Percentiles rank a stretch among this genome's conserved stretches.
Evolutionary conservation across 805 yeast species (phyloP).

Genomic region (Ogataea angusta): DNA sequence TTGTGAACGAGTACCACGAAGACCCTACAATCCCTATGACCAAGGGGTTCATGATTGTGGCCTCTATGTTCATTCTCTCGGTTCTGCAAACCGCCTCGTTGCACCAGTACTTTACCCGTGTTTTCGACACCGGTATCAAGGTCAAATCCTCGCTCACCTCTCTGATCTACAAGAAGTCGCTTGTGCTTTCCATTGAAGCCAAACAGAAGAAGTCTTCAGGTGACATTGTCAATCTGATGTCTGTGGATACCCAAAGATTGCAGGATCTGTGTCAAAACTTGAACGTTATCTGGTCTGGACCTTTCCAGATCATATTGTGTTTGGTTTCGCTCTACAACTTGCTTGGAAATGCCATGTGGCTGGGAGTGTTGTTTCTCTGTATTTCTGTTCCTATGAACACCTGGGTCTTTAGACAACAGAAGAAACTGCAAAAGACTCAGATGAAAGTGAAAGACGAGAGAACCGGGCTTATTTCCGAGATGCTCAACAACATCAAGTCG

Average conservation of each 20-base stretch:
- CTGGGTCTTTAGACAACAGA: constrained; percentile 61
- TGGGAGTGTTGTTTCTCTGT: constrained; percentile 79
- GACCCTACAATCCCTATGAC: constrained; percentile 56
- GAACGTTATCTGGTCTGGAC: constrained; percentile 87
- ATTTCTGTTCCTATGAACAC: constrained; percentile 81
- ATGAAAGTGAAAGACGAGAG: constrained; percentile 92
- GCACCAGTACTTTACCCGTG: constrained; percentile 76
- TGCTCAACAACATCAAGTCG: constrained; percentile 87
- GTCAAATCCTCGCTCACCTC: constrained; percentile 68
- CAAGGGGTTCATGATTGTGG: constrained; percentile 71
- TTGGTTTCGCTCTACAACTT: constrained; percentile 66
- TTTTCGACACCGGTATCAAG: constrained; percentile 74
- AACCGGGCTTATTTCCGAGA: constrained; percentile 83
- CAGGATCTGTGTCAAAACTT: constrained; percentile 79
- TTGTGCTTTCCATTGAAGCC: constrained; percentile 68
- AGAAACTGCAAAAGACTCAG: constrained; percentile 72
- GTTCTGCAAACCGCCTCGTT: constrained; percentile 72
- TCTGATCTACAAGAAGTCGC: constrained; percentile 62
- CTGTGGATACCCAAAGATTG: constrained; percentile 86
- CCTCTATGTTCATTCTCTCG: constrained; percentile 71
- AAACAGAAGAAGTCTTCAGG: constrained; percentile 76
- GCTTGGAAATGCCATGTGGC: constrained; percentile 92
- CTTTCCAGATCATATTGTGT: constrained; percentile 80
- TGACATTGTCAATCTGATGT: constrained; percentile 91
- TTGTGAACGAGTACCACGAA: constrained; percentile 49